Conservation (phyloP, 1,284 basidiomycete genomes). For the Prillingera fragicola region DNA sequence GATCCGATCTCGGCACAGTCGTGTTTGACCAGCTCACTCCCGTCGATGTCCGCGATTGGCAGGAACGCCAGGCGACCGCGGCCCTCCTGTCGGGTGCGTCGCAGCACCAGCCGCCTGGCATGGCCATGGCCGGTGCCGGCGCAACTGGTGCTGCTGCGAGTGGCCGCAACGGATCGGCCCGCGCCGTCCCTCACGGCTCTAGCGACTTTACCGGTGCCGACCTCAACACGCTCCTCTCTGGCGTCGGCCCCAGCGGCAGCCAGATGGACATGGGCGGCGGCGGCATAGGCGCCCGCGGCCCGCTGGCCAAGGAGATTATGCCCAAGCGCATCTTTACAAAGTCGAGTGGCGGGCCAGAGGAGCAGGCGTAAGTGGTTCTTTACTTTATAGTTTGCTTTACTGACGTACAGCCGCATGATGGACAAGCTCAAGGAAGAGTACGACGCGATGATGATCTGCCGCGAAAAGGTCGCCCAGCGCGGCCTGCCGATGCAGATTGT, state of each 20-base stretch:
- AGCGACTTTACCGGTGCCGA: constrained; percentile 34
- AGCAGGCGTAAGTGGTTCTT: constrained; percentile 64
- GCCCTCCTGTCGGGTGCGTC: constrained; percentile 43
- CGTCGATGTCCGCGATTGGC: constrained; percentile 83
- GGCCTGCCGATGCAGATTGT: constrained; percentile 96
- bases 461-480: constrained; percentile 83
- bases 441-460: constrained; percentile 84
- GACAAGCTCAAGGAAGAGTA: constrained; percentile 83
- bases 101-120: constrained; percentile 45
- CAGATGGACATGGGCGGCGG: constrained; percentile 35
- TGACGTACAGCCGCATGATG: constrained; percentile 58
- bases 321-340: constrained; percentile 97
- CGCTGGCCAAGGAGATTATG: constrained; percentile 70
- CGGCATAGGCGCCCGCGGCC: constrained; percentile 30
- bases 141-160: neutral
- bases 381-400: neutral
- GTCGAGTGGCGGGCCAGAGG: constrained; percentile 62
- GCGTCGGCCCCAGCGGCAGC: constrained; percentile 37
- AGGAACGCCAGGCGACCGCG: constrained; percentile 59
- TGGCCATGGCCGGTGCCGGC: constrained; percentile 45
- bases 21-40: constrained; percentile 85
- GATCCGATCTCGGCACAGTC: constrained; percentile 85
- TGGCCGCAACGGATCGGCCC: constrained; percentile 12
- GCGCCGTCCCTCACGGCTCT: constrained; percentile 37
- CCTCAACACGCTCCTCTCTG: constrained; percentile 32